A percentile compares a stretch with the other conserved stretches of the same genome.
phyloP scores from a whole-genome alignment of 768 basidiomycete species.

The Mycena floridula region DNA sequence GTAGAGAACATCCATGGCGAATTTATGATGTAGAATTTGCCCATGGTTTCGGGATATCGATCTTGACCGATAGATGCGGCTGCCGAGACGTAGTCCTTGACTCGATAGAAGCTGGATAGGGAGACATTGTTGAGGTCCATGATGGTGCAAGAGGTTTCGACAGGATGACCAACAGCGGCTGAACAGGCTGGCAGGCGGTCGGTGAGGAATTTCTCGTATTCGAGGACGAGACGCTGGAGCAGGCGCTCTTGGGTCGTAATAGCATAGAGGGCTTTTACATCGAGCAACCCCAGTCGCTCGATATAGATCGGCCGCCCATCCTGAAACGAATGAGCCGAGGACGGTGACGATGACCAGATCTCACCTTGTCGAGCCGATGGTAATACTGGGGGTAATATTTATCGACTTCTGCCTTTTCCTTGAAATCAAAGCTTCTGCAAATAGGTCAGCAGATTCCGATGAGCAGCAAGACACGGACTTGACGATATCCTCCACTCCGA shows the following conservation, averaged over 20 bases:
- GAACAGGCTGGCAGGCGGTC: slow-evolving; percentile 81
- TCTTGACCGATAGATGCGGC: slow-evolving; percentile 82
- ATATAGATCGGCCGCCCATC: slow-evolving; percentile 97
- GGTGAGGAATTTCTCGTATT: slow-evolving; percentile 87
- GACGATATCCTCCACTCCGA: slow-evolving; percentile 70
- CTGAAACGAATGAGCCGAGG: slow-evolving; percentile 32
- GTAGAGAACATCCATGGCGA: slow-evolving; percentile 89
- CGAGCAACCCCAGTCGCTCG: slow-evolving; percentile 86
- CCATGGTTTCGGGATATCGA: slow-evolving; percentile 92
- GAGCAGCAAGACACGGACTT: slow-evolving; percentile 34
- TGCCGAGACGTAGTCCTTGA: slow-evolving; percentile 84
- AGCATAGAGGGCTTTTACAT: slow-evolving; percentile 76
- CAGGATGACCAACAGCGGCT: slow-evolving; percentile 66
- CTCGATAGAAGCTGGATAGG: slow-evolving; percentile 77
- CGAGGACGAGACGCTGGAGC: slow-evolving; percentile 80
- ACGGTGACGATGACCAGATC: neutral
- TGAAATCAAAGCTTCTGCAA: slow-evolving; percentile 76
- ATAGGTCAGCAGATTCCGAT: neutral
- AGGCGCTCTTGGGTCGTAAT: slow-evolving; percentile 85
- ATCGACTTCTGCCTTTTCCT: slow-evolving; percentile 76
- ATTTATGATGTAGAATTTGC: slow-evolving; percentile 98
- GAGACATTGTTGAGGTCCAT: slow-evolving; percentile 71
- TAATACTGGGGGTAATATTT: slow-evolving; percentile 95
- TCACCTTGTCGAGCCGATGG: slow-evolving; percentile 90
- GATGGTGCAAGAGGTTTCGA: slow-evolving; percentile 98